phyloP scores from a whole-genome alignment of 2,329 filamentous ascomycete genomes.

The Colletotrichum tabaci region DNA sequence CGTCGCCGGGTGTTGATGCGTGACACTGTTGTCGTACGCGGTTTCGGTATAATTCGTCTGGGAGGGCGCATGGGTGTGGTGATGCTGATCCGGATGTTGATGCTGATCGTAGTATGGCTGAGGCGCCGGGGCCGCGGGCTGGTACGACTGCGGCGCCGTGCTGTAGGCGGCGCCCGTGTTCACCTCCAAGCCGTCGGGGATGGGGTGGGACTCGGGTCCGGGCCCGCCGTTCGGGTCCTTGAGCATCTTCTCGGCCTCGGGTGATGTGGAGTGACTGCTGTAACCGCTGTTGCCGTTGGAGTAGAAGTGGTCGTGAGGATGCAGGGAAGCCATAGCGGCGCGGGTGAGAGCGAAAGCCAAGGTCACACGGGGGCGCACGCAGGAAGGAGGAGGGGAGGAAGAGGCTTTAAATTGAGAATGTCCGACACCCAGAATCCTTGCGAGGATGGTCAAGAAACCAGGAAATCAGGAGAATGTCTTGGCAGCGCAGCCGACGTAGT shows the following conservation, averaged over 20 bases:
- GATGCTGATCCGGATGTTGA: not conserved
- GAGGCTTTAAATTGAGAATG: conserved; percentile 9
- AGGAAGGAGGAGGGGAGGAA: not conserved
- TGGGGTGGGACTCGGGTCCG: conserved; percentile 29
- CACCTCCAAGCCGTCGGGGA: conserved; percentile 34
- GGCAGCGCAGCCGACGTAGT: not conserved
- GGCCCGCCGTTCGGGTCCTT: conserved; percentile 21
- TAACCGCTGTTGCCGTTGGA: conserved; percentile 10
- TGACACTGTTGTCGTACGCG: conserved; percentile 6
- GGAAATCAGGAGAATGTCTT: not conserved
- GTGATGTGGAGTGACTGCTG: conserved; percentile 24
- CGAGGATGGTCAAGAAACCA: too few relatives aligned
- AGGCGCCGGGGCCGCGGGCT: conserved; percentile 2
- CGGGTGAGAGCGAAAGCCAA: not conserved
- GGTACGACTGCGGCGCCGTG: conserved; percentile 31
- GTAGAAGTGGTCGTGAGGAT: conserved; percentile 30
- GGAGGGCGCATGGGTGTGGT: not conserved
- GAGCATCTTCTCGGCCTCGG: conserved; percentile 39
- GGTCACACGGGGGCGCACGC: not conserved
- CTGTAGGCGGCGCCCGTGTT: conserved; percentile 22
- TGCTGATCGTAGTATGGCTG: conserved; percentile 26
- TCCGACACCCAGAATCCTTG: not conserved
- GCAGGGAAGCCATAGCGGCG: conserved; percentile 26
- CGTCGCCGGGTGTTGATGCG: not conserved
- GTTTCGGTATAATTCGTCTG: conserved; percentile 26